Evolutionary conservation across 2,329 filamentous ascomycete genomes (phyloP), one percentile per base, ranked within the genome.

Genomic region (Alternaria panax): DNA sequence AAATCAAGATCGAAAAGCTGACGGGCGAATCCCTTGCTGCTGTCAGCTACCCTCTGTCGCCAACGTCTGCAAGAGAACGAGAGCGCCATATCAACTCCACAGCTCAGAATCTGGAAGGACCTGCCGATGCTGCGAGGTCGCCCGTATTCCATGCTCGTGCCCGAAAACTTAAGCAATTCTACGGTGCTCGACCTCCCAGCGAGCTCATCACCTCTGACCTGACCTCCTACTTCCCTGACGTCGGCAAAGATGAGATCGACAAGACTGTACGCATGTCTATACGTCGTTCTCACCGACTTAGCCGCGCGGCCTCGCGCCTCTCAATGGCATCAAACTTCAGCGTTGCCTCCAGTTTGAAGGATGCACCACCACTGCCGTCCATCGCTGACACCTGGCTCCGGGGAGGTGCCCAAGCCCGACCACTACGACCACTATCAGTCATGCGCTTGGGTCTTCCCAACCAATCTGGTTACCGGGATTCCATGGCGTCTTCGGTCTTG

Each of bases 151-250:
- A 64, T 14, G 78, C 80, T 27, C 79, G 80, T 36, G 82, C 81
- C 51, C 73, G 82, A 28, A 83, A 88, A 27, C 82, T 93, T 45
- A 88, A 91, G 65, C 90, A 91, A 65, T 98, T 98, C 79, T 95
- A 96, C 71, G 94, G 94, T 32, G 89, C 95, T 65, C 86, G 95
- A 69, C 95, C 95, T 18, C 95, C 95, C 1, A 98, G 94, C 80
- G 95, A 99, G 81, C 87, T 99, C 75, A 99, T 99, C 74, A 94
- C 94, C 25, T 96, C 95, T 22, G 95, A 99, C 75, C 83, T 99
- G 60, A 95, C 92, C 1, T 96, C 93, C 0, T 99, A 98, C 82
- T 99, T 99, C 84, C 95, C 95, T 0, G 93, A 96, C 72, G 94
- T 98, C 71, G 89, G 93, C 50, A 89, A 92, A 56, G 93, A 97